A percentile compares a stretch with the other conserved stretches of the same genome.
phyloP scores from a whole-genome alignment of 345 rosid genomes.

The Orychophragmus violaceus region DNA sequence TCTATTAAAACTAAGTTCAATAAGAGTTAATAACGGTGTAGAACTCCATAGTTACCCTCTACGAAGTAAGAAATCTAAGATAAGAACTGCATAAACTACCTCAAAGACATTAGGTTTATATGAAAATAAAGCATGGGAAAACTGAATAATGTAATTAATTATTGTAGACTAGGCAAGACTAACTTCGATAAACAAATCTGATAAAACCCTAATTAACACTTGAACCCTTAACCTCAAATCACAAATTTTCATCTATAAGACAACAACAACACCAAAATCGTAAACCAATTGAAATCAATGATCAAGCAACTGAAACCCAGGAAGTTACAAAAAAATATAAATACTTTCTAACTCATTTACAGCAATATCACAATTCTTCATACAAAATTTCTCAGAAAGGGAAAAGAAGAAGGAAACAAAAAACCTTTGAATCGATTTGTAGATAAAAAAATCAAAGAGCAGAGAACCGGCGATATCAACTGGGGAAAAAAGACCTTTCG shows the following conservation, averaged over 20 bases:
- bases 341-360: background rate
- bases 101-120: too few species aligned
- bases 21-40: background rate
- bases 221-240: constrained; percentile 4
- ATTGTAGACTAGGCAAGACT: too few species aligned
- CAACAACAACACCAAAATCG: background rate
- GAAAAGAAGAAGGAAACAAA: background rate
- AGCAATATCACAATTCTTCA: background rate
- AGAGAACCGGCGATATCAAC: background rate
- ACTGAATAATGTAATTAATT: too few species aligned
- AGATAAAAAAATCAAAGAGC: background rate
- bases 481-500: background rate
- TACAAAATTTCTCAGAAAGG: background rate
- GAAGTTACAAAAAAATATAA: background rate
- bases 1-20: background rate
- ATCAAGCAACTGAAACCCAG: background rate
- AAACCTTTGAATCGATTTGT: constrained; percentile 3
- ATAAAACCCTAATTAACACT: background rate
- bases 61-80: background rate
- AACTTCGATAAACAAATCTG: background rate
- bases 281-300: constrained; percentile 1
- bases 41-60: background rate
- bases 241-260: background rate
- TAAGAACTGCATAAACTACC: background rate
- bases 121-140: too few species aligned